These are phyloP conservation scores for Fraxinus nigra DNA, from an alignment of 305 asterid species.

Conservation along the genomic window DNA sequence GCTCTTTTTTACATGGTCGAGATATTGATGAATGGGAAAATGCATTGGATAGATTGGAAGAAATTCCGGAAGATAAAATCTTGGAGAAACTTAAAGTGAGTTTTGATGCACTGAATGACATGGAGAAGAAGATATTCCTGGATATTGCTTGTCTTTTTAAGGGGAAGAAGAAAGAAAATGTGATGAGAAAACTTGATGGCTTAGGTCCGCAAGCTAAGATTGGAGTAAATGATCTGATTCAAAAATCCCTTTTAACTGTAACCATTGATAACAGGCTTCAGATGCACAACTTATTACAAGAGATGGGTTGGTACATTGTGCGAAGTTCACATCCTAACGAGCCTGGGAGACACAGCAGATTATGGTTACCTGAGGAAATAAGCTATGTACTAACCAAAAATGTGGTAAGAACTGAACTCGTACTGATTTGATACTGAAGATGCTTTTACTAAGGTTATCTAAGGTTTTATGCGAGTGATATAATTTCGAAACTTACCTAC, in stretches of 20 bases:
- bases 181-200: background rate
- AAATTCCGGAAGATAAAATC: conserved; percentile 6
- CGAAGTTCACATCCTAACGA: background rate
- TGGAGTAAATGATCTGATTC: conserved; percentile 13
- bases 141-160: conserved; percentile 24
- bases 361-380: conserved; percentile 17
- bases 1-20: background rate
- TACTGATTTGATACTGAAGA: background rate
- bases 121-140: conserved; percentile 21
- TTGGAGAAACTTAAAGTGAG: conserved; percentile 18
- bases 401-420: conserved; percentile 2
- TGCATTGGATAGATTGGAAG: background rate
- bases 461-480: background rate
- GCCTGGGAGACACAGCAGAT: conserved; percentile 15
- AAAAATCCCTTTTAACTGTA: conserved; percentile 17
- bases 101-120: conserved; percentile 17
- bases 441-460: background rate
- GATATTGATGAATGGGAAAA: background rate
- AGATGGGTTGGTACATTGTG: conserved; percentile 18
- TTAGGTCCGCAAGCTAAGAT: conserved; percentile 4
- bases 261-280: conserved; percentile 9
- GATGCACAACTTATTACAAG: conserved; percentile 24
- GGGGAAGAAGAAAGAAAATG: conserved; percentile 8
- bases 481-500: background rate
- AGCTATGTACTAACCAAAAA: conserved; percentile 12